phyloP scores from a whole-genome alignment of 1,284 basidiomycete genomes.

The Tremellales sp. region DNA sequence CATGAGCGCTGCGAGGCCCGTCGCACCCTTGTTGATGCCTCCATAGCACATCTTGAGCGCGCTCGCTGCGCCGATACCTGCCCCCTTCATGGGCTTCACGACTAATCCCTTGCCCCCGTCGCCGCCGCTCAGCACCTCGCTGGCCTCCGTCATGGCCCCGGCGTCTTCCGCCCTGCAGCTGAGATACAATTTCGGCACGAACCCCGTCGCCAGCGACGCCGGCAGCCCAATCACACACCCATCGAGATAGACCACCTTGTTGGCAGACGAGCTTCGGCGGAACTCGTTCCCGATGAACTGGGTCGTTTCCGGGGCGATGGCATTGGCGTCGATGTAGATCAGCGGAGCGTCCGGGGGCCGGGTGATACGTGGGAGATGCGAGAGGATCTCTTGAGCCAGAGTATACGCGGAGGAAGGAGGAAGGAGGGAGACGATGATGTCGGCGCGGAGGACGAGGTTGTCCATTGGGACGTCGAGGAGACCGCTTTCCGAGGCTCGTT shows the following conservation, averaged over 20 bases:
- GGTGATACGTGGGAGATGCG: neutral
- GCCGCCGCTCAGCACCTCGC: conserved; percentile 4
- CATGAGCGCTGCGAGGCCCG: conserved; percentile 10
- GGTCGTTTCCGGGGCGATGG: conserved; percentile 14
- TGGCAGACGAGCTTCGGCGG: too few species aligned
- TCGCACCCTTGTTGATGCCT: conserved; percentile 17
- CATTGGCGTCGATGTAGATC: conserved; percentile 22
- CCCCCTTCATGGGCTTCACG: conserved; percentile 8
- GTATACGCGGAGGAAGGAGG: conserved; percentile 15
- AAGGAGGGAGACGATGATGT: conserved; percentile 20
- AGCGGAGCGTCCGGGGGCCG: neutral
- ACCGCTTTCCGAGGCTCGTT: conserved; percentile 6
- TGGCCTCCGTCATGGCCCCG: conserved; percentile 1
- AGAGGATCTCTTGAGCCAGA: conserved; percentile 9
- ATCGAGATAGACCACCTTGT: conserved; percentile 13
- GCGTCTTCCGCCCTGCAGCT: conserved; percentile 2
- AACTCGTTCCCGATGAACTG: too few species aligned
- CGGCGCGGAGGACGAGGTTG: conserved; percentile 7
- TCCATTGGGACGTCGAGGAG: conserved; percentile 8
- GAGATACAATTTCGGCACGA: conserved; percentile 17
- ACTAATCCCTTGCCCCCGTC: conserved; percentile 6
- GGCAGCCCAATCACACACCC: conserved; percentile 19
- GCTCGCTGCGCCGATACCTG: conserved; percentile 18
- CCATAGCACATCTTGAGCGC: conserved; percentile 25
- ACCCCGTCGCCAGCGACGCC: neutral